Base-by-base conservation (phyloP, 768 basidiomycete genomes). In the Boletus bicolor region DNA sequence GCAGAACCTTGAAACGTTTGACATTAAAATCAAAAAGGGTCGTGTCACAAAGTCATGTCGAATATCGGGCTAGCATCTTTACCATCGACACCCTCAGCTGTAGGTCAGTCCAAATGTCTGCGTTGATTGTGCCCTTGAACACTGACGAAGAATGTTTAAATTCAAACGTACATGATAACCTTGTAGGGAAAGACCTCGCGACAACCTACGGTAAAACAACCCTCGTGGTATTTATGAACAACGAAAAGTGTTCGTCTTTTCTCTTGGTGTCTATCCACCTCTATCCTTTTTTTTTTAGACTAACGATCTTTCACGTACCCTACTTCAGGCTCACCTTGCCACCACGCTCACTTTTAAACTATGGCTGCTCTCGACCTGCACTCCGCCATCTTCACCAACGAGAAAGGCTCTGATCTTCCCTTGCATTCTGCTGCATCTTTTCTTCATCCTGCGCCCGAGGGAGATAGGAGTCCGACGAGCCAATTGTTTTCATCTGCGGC, bases 361-460 rank as follows among this genome's bases (percentile, higher is more conserved):
- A 87, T 87, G 86, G 79, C 83, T 53, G 82, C 81, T 49, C 67
- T 84, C 49, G 78, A 80, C 66, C 76, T 84, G 49, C 84, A 85
- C 69, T 79, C 82, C 62, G 74, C 79, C 34, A 64, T 82, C 52
- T 79, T 80, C 68, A 58, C 75, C 45, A 69, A 75, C 34, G 76
- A 77, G 21, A 62, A 57, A 26, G 49, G 50, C 30, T 38, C 49
- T 19, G 44, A 63, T 46, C 58, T 51, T 53, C 50, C 59, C 14
- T 44, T 66, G 54, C 61, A 56, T 55, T 56, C 62, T 37, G 62
- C 64, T 37, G 24, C 65, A 9, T 43, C 64, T 1, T 59, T 71
- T n/a, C 66, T 69, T 36, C 59, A 47, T 28, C 34, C 58, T 8
- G 55, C 51, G 1, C 50, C 65, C 0, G 58, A 59, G 26, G 51